These are phyloP conservation scores for Hymenotorrendiella dingleyae DNA, from an alignment of 2,329 filamentous ascomycete genomes.

Conservation along the genomic window DNA sequence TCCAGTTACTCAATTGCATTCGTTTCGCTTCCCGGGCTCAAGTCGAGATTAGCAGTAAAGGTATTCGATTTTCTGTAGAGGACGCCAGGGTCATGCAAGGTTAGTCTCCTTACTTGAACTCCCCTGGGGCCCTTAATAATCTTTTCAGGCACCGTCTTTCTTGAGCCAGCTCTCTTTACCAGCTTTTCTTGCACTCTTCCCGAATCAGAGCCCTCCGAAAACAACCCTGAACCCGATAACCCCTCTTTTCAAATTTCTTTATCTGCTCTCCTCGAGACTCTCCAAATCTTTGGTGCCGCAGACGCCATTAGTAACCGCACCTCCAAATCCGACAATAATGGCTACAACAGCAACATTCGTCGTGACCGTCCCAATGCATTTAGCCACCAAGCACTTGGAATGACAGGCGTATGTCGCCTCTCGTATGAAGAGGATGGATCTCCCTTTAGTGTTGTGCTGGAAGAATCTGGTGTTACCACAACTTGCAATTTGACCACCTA, in stretches of 20 bases:
- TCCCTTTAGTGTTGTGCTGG: constrained; percentile 77
- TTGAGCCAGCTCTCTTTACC: constrained; percentile 85
- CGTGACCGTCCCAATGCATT: constrained; percentile 69
- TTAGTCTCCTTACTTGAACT: constrained; percentile 33
- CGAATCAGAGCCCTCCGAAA: constrained; percentile 31
- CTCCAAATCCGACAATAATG: constrained; percentile 52
- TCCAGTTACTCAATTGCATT: constrained; percentile 54
- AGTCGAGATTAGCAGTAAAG: constrained; percentile 76
- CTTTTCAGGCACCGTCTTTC: constrained; percentile 63
- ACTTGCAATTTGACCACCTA: constrained; percentile 90
- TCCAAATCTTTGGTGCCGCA: constrained; percentile 91
- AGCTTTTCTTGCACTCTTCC: constrained; percentile 66
- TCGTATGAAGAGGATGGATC: constrained; percentile 69
- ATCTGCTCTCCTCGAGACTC: constrained; percentile 79
- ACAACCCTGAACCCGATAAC: constrained; percentile 39
- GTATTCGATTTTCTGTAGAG: constrained; percentile 81
- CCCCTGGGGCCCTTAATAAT: constrained; percentile 13
- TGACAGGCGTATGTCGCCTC: constrained; percentile 80
- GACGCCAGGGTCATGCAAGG: constrained; percentile 90
- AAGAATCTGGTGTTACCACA: constrained; percentile 80
- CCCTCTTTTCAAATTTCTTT: constrained; percentile 84
- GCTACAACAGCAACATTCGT: constrained; percentile 55
- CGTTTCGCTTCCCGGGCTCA: constrained; percentile 50
- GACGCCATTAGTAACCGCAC: constrained; percentile 52
- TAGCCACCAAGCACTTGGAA: constrained; percentile 73